phyloP scores from a whole-genome alignment of 139 green algal species.

The Coelastrella sp. region DNA sequence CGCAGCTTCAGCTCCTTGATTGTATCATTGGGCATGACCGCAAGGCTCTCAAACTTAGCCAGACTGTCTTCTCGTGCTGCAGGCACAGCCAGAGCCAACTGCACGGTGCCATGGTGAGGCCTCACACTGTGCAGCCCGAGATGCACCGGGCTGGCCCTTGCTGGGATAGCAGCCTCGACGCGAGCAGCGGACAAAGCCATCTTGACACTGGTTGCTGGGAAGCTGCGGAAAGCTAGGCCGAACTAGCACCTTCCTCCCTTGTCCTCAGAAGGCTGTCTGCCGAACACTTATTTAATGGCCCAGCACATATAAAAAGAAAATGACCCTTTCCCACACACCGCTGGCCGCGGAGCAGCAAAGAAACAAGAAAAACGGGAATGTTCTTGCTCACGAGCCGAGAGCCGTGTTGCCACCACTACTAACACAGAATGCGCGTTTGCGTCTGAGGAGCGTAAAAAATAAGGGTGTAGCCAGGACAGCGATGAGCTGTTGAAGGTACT shows the following conservation, averaged over 20 bases:
- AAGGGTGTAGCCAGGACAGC: no score
- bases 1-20: constrained; percentile 33
- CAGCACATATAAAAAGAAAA: no score
- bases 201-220: not conserved
- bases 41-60: constrained; percentile 10
- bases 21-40: constrained; percentile 16
- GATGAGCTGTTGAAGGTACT: no score
- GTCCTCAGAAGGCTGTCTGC: no score
- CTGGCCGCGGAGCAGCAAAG: no score
- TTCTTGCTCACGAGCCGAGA: no score
- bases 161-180: not conserved
- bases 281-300: no score
- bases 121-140: not conserved
- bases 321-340: no score
- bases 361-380: no score
- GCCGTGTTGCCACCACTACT: no score
- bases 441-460: no score
- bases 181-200: constrained; percentile 1
- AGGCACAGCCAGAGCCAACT: constrained; percentile 11
- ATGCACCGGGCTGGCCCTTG: not conserved
- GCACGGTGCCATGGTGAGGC: not conserved
- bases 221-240: not conserved
- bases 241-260: not conserved
- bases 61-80: not conserved
- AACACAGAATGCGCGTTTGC: no score